A percentile compares a stretch with the other conserved stretches of the same genome.
Evolutionary conservation across 2,329 filamentous ascomycete genomes (phyloP).

Genomic region (Daldinia sp.): DNA sequence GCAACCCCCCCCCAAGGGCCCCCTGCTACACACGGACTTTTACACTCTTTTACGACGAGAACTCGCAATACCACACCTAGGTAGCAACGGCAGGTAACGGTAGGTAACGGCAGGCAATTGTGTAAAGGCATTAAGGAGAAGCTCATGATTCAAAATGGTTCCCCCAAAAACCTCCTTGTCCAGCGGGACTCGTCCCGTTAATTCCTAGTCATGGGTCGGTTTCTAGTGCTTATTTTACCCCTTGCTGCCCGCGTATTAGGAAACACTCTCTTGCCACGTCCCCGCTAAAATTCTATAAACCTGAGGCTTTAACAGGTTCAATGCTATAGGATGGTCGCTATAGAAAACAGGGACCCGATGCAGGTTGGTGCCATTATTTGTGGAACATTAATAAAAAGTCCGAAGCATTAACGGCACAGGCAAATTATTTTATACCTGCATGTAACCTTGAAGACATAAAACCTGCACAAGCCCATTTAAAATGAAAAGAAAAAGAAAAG

Average conservation of each 20-base stretch:
- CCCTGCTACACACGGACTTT: background rate
- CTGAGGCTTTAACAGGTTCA: background rate
- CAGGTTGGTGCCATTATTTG: background rate
- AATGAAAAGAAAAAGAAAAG: background rate
- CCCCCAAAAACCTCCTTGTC: background rate
- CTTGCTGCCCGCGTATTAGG: background rate
- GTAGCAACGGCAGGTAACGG: no score
- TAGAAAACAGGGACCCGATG: background rate
- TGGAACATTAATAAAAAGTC: constrained; percentile 4
- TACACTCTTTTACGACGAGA: background rate
- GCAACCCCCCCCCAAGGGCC: background rate
- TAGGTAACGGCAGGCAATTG: no score
- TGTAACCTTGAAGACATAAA: background rate
- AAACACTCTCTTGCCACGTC: background rate
- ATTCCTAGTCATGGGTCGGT: background rate
- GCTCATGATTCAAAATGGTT: background rate
- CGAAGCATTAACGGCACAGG: constrained; percentile 1
- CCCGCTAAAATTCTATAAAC: background rate
- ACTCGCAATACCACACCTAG: background rate
- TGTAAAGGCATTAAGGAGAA: background rate
- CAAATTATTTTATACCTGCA: constrained; percentile 3
- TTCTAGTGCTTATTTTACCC: constrained; percentile 1
- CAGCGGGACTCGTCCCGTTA: background rate
- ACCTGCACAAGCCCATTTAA: background rate
- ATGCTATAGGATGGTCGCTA: background rate